Base-by-base conservation (phyloP, 805 yeast genomes). In the Cyberlindnera mrakii region DNA sequence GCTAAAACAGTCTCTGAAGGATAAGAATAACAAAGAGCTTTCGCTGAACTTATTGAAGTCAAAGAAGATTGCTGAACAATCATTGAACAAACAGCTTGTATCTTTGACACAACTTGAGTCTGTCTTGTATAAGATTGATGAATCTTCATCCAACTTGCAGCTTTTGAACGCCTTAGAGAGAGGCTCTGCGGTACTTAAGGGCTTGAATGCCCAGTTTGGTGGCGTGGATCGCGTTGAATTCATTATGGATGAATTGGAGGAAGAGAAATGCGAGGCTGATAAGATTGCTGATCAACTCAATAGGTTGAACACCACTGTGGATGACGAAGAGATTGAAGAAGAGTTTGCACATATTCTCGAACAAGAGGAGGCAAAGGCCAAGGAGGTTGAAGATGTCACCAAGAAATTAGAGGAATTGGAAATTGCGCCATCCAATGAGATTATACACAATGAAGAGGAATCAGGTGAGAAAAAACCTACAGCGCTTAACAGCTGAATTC, bases 141-240 rank as follows among this genome's bases (percentile, higher is more conserved):
- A 63, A 39, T 70, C 77, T 4, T 51, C 66, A 10, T 68, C 68
- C 10, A 72, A 72, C 49, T 57, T 59, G 29, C 60, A 65, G 17
- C 50, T 74, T 6, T 40, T 69, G 7, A 57, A 55, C 15, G 69
- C 72, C 3, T 47, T 75, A 17, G 55, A 60, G 41, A 57, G 62
- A 15, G 66, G 74, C 18, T 57, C 64, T 5, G 52, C 52, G 8
- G 55, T 69, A 16, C 58, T 75, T 30, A 55, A 57, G 38, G 46
- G 55, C 20, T 59, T 75, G 37, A 73, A 74, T 44, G 41, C 57
- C 8, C 65, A 65, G 39, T 48, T 67, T 30, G 77, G 75, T 4
- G 73, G 72, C 3, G 59, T 65, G 13, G 77, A 73, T 9, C 57
- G 60, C 30, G 70, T 75, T 1, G 69, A 66, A 18, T 62, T 64